Conservation (phyloP, 805 yeast species). For the Ogataea nakhonphanomensis region DNA sequence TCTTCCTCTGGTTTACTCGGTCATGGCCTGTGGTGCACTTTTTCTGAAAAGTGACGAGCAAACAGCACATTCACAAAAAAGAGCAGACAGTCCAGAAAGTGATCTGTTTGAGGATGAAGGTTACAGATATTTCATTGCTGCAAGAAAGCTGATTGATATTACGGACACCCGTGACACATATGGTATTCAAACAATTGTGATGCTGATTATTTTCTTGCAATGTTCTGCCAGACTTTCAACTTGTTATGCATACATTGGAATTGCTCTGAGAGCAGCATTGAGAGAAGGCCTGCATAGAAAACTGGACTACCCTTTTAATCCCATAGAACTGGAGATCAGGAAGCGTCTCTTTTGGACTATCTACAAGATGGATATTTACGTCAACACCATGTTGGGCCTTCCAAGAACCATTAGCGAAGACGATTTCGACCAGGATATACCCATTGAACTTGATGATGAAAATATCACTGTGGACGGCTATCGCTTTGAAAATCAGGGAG, state of each 20-base stretch:
- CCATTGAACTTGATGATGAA: slow-evolving; percentile 82
- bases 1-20: slow-evolving; percentile 76
- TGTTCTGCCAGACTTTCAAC: slow-evolving; percentile 85
- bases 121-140: slow-evolving; percentile 74
- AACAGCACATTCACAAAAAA: slow-evolving; percentile 25
- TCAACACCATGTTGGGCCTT: slow-evolving; percentile 80
- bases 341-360: slow-evolving; percentile 87
- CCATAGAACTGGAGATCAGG: slow-evolving; percentile 77
- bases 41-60: slow-evolving; percentile 54
- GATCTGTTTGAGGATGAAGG: slow-evolving; percentile 68
- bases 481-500: slow-evolving; percentile 38
- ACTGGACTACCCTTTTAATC: slow-evolving; percentile 59
- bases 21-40: slow-evolving; percentile 85
- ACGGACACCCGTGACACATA: slow-evolving; percentile 79
- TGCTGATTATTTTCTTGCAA: slow-evolving; percentile 81
- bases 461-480: slow-evolving; percentile 69
- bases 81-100: slow-evolving; percentile 25
- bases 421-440: slow-evolving; percentile 85
- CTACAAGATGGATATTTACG: slow-evolving; percentile 86
- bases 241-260: slow-evolving; percentile 86
- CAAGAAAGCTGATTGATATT: slow-evolving; percentile 73
- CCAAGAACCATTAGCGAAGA: slow-evolving; percentile 75
- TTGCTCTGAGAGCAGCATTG: slow-evolving; percentile 77
- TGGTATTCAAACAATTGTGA: slow-evolving; percentile 81
- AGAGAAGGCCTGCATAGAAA: slow-evolving; percentile 82